These are phyloP conservation scores for Nasturtium officinale DNA, from an alignment of 345 rosid species.

Conservation along the genomic window DNA sequence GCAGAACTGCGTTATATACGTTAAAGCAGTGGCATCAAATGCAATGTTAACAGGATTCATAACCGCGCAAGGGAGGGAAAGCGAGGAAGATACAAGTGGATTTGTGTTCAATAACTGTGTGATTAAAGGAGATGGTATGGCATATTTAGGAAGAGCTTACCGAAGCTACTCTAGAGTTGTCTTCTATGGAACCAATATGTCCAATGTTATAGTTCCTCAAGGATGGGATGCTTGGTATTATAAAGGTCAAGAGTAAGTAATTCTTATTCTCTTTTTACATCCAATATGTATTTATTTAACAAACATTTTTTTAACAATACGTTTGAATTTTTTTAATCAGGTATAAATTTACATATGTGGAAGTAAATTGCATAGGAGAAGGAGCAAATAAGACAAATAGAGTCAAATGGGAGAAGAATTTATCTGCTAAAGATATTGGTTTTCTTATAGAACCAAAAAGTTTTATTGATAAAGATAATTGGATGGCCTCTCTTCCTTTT, in stretches of 20 bases:
- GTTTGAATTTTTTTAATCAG: no score
- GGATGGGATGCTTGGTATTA: constrained; percentile 53
- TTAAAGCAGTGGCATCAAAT: constrained; percentile 25
- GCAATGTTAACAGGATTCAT: constrained; percentile 42
- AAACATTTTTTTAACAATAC: no score
- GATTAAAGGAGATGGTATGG: constrained; percentile 41
- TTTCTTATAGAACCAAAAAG: neutral
- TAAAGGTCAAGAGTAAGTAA: constrained; percentile 49
- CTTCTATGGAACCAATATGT: constrained; percentile 38
- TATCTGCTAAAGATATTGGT: constrained; percentile 18
- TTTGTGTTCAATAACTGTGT: constrained; percentile 42
- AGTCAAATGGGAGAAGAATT: constrained; percentile 50
- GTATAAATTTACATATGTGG: constrained; percentile 38
- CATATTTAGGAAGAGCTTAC: constrained; percentile 52
- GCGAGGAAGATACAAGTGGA: constrained; percentile 27
- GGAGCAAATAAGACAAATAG: constrained; percentile 47
- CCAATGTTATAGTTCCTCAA: constrained; percentile 27
- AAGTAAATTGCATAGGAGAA: constrained; percentile 43
- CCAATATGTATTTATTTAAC: no score
- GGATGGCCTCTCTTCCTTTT: neutral
- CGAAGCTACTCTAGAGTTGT: constrained; percentile 43
- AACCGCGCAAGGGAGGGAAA: constrained; percentile 49
- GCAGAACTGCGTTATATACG: constrained; percentile 30
- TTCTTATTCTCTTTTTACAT: neutral
- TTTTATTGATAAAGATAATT: constrained; percentile 42